Evolutionary conservation across 345 rosid genomes (phyloP).

Genomic region (Eucalyptus decipiens): DNA sequence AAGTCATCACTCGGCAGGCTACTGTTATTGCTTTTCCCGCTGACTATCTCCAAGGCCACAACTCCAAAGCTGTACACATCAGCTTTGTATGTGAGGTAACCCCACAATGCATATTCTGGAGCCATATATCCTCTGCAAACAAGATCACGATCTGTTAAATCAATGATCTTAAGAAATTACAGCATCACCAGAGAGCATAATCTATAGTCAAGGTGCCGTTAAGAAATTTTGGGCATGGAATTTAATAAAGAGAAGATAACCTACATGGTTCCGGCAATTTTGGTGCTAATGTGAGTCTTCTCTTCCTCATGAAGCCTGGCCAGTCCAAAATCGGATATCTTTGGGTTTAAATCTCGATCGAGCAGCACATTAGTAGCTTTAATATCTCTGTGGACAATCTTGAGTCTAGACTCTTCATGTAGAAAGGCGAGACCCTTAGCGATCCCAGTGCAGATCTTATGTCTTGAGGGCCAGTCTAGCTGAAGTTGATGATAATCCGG

Average conservation of each 20-base stretch:
- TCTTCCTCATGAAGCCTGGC: slow-evolving; percentile 41
- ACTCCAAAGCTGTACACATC: slow-evolving; percentile 33
- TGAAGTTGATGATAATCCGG: slow-evolving; percentile 1
- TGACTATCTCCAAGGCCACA: slow-evolving; percentile 19
- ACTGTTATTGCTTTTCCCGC: slow-evolving; percentile 11
- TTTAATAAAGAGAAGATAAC: not conserved
- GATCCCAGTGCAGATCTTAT: slow-evolving; percentile 37
- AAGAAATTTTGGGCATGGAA: not conserved
- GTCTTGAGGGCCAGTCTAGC: slow-evolving; percentile 36
- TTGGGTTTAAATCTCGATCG: slow-evolving; percentile 35
- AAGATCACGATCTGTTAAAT: not conserved
- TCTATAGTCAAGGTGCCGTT: too few relatives aligned
- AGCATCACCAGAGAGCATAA: not conserved
- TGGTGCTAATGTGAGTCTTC: slow-evolving; percentile 43
- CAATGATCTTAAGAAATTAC: not conserved
- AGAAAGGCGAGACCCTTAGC: slow-evolving; percentile 56
- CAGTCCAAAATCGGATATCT: slow-evolving; percentile 59
- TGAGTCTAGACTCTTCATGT: slow-evolving; percentile 40
- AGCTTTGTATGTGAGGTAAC: slow-evolving; percentile 19
- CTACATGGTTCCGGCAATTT: slow-evolving; percentile 60
- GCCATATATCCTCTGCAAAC: slow-evolving; percentile 32
- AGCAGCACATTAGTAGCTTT: slow-evolving; percentile 50
- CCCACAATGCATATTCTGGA: slow-evolving; percentile 32
- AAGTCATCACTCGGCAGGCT: not conserved
- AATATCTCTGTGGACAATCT: slow-evolving; percentile 58